phyloP scores from a whole-genome alignment of 805 yeast genomes.

The Tetrapisispora pingtungensis region DNA sequence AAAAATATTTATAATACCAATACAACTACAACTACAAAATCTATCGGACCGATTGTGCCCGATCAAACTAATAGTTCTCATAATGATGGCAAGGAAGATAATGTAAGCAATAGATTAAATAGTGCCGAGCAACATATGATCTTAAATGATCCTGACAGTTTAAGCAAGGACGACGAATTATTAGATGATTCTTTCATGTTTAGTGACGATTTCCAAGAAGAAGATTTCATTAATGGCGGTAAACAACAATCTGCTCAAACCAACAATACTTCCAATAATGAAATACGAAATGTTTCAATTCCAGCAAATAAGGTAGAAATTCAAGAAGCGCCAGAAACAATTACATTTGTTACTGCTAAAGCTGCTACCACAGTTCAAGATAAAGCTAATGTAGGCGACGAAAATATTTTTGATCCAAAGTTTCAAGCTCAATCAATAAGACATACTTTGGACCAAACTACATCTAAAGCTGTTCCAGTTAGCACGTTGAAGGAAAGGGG shows the following conservation, averaged over 20 bases:
- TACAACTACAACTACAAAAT: neutral
- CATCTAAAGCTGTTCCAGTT: conserved; percentile 47
- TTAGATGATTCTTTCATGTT: conserved; percentile 46
- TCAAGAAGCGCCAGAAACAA: conserved; percentile 1
- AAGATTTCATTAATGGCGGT: conserved; percentile 30
- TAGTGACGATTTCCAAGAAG: conserved; percentile 38
- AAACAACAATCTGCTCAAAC: conserved; percentile 2
- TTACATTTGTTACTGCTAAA: conserved; percentile 52
- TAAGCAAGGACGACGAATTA: conserved; percentile 23
- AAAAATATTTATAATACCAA: neutral
- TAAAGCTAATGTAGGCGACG: conserved; percentile 31
- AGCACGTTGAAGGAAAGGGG: conserved; percentile 20
- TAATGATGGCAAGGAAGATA: no score
- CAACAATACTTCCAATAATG: neutral
- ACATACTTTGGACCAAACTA: conserved; percentile 56
- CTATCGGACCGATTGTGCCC: neutral
- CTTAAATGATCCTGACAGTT: conserved; percentile 2
- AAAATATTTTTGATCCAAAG: conserved; percentile 44
- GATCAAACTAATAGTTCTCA: neutral
- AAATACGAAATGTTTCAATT: neutral
- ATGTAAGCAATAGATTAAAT: neutral
- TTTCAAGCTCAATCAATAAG: conserved; percentile 46
- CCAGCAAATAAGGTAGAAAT: neutral
- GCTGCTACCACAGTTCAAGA: conserved; percentile 49
- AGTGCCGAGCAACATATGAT: neutral